Percentiles rank a stretch among this genome's conserved stretches.
Conservation (phyloP, 1,284 basidiomycete species). For the Ceratobasidium papillatum region DNA sequence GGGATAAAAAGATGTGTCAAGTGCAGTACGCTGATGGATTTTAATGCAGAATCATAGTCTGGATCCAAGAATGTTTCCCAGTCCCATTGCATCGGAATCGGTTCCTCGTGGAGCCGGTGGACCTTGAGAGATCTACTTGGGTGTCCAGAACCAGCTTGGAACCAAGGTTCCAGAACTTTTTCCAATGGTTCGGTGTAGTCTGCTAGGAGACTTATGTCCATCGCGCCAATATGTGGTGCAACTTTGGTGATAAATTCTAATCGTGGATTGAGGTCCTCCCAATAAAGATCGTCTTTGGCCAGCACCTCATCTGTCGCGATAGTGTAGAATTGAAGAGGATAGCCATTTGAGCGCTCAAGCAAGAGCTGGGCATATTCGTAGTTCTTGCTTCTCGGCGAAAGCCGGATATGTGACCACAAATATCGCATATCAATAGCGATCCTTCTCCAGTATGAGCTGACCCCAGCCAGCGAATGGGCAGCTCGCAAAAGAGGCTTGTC, state of each 20-base stretch:
- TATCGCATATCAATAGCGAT: neutral
- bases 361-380: neutral
- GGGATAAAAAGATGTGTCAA: neutral
- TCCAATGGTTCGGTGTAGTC: neutral
- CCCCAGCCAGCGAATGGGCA: neutral
- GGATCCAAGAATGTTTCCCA: neutral
- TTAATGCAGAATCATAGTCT: neutral
- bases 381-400: neutral
- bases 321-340: neutral
- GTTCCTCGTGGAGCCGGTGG: neutral
- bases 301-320: neutral
- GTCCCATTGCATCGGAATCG: neutral
- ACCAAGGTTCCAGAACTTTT: neutral
- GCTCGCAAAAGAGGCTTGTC: neutral
- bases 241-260: neutral
- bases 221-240: neutral
- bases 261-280: neutral
- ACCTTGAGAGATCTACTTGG: neutral
- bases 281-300: neutral
- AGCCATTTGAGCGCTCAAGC: neutral
- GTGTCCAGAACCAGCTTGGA: neutral
- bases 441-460: neutral
- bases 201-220: neutral
- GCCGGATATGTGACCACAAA: neutral
- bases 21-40: neutral